Evolutionary conservation across 495 filamentous ascomycete species (phyloP).

Genomic region (Lindgomyces ingoldianus): DNA sequence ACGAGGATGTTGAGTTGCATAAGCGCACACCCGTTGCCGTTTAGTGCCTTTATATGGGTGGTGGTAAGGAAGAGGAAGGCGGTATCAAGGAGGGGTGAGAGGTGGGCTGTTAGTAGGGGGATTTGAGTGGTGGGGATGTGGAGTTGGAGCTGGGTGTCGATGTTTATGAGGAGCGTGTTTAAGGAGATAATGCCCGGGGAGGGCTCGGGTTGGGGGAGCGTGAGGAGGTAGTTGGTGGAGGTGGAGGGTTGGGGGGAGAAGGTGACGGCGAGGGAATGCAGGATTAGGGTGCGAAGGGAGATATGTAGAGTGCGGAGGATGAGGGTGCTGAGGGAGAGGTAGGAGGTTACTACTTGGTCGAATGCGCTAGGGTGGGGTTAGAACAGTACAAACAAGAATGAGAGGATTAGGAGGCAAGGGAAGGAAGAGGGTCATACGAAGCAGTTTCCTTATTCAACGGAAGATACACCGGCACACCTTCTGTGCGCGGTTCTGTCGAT

Average conservation of each 20-base stretch:
- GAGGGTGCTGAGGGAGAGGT: constrained; percentile 71
- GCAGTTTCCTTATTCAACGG: constrained; percentile 88
- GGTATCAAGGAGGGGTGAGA: constrained; percentile 69
- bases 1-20: constrained; percentile 92
- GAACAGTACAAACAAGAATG: not conserved
- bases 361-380: constrained; percentile 61
- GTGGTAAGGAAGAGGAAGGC: constrained; percentile 70
- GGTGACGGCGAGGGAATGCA: constrained; percentile 60
- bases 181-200: constrained; percentile 74
- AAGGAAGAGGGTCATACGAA: too few species aligned
- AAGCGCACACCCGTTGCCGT: constrained; percentile 70
- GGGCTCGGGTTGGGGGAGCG: constrained; percentile 74
- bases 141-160: constrained; percentile 74
- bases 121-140: constrained; percentile 64
- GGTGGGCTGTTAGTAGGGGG: constrained; percentile 55
- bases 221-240: constrained; percentile 65
- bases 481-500: constrained; percentile 57
- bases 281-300: constrained; percentile 78
- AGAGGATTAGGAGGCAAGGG: too few species aligned
- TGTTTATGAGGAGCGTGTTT: constrained; percentile 76
- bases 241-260: constrained; percentile 34
- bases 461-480: constrained; percentile 70
- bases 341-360: constrained; percentile 78
- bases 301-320: constrained; percentile 83
- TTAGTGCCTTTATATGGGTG: too few species aligned